A percentile compares a stretch with the other conserved stretches of the same genome.
These are phyloP conservation scores for Picochlorum sp. DNA, from an alignment of 139 green algal species.

Conservation along the genomic window DNA sequence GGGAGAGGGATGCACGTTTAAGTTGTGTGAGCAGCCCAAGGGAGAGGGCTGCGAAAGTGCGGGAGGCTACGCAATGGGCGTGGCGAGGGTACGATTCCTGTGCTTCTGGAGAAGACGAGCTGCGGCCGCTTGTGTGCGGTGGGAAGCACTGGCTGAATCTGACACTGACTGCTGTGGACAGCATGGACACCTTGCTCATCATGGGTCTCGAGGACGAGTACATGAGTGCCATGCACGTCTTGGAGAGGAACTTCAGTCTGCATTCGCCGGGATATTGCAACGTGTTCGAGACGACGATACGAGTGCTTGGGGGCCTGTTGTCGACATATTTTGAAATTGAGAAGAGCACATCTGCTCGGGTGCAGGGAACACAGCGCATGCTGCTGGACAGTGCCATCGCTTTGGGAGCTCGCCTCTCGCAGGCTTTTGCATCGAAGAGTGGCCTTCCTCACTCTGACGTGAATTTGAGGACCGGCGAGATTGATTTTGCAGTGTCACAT, in stretches of 20 bases:
- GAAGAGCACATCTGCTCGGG: neutral
- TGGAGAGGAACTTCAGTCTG: constrained; percentile 12
- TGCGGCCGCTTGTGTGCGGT: constrained; percentile 40
- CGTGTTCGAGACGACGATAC: constrained; percentile 92
- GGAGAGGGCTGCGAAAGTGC: constrained; percentile 33
- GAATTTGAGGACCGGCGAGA: constrained; percentile 30
- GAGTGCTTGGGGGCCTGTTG: constrained; percentile 81
- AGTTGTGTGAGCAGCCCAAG: constrained; percentile 37
- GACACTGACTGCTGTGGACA: constrained; percentile 69
- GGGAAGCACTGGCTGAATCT: constrained; percentile 52
- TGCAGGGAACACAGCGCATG: neutral
- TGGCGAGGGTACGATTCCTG: constrained; percentile 60
- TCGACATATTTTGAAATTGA: constrained; percentile 62
- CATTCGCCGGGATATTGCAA: constrained; percentile 32
- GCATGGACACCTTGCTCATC: constrained; percentile 71
- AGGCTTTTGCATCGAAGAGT: constrained; percentile 32
- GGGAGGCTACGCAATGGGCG: constrained; percentile 39
- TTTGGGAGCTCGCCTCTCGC: constrained; percentile 33
- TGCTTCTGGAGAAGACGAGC: constrained; percentile 74
- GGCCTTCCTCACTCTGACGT: constrained; percentile 49
- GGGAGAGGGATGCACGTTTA: constrained; percentile 14
- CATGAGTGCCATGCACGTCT: constrained; percentile 18
- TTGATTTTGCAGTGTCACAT: neutral
- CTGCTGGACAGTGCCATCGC: constrained; percentile 29
- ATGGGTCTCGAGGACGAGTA: constrained; percentile 45